Evolutionary conservation across 108 stramenopile genomes (phyloP).

Genomic region (Stephanodiscus minutulus): DNA sequence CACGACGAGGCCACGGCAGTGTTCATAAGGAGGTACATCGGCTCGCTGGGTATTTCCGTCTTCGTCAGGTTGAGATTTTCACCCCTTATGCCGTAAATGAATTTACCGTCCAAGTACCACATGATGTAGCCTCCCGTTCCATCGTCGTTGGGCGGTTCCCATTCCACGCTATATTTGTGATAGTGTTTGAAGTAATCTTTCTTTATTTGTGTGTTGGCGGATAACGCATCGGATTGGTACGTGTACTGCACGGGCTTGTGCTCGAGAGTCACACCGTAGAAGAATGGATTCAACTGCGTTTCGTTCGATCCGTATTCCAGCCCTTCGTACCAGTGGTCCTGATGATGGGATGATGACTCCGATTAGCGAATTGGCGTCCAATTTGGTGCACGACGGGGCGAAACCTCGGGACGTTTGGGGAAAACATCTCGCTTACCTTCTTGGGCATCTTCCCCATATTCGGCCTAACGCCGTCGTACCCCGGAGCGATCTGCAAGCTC

Average conservation of each 20-base stretch:
- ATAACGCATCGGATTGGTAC: conserved; percentile 88
- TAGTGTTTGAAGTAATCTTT: conserved; percentile 62
- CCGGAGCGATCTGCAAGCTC: conserved; percentile 77
- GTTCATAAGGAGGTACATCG: conserved; percentile 90
- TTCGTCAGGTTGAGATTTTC: conserved; percentile 64
- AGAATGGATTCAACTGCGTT: conserved; percentile 87
- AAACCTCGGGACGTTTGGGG: not conserved
- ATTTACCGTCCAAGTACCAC: conserved; percentile 80
- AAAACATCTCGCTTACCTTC: conserved; percentile 12
- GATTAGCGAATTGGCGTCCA: not conserved
- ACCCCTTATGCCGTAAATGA: conserved; percentile 69
- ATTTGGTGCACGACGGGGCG: not conserved
- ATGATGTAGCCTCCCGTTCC: conserved; percentile 68
- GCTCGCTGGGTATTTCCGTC: conserved; percentile 84
- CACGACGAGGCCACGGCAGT: conserved; percentile 83
- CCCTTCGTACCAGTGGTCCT: conserved; percentile 85
- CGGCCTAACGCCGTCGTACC: conserved; percentile 51
- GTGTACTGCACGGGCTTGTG: conserved; percentile 75
- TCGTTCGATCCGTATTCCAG: conserved; percentile 74
- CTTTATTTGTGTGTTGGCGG: conserved; percentile 74
- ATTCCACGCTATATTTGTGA: conserved; percentile 85
- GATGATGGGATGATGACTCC: conserved; percentile 5
- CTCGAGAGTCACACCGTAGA: conserved; percentile 82
- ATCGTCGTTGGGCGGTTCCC: conserved; percentile 82
- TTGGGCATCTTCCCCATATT: conserved; percentile 52